These are phyloP conservation scores for Septoria petroselini DNA, from an alignment of 2,329 filamentous ascomycete genomes.

Conservation along the genomic window DNA sequence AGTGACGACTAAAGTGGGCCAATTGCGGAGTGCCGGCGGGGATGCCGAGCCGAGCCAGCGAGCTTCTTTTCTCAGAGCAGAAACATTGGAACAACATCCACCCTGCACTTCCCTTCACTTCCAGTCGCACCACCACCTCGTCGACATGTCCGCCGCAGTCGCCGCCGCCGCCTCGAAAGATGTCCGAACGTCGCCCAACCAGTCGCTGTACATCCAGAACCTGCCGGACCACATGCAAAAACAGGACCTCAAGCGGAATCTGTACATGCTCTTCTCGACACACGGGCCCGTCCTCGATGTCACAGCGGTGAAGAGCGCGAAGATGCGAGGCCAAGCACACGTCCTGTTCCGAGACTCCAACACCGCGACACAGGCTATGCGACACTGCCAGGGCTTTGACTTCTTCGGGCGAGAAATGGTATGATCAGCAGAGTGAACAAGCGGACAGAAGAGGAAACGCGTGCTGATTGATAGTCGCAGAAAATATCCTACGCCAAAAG, in stretches of 20 bases:
- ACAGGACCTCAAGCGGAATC: conserved; percentile 74
- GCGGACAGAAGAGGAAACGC: conserved; percentile 1
- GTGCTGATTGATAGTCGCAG: conserved; percentile 47
- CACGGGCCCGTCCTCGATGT: conserved; percentile 92
- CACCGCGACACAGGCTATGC: conserved; percentile 90
- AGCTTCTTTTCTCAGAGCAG: too few relatives aligned
- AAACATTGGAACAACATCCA: not conserved
- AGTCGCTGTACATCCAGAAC: conserved; percentile 83
- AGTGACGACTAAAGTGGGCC: conserved; percentile 7
- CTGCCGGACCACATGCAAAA: conserved; percentile 89
- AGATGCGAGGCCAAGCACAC: conserved; percentile 96
- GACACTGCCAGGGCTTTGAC: conserved; percentile 77
- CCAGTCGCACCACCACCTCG: not conserved
- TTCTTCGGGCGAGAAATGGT: conserved; percentile 87
- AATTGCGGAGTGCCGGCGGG: too few relatives aligned
- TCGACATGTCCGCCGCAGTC: conserved; percentile 11
- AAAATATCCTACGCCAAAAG: conserved; percentile 87
- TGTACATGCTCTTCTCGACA: conserved; percentile 92
- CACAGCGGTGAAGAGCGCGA: conserved; percentile 79
- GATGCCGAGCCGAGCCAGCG: conserved; percentile 4
- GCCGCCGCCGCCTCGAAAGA: conserved; percentile 7
- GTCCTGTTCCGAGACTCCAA: conserved; percentile 86
- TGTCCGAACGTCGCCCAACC: conserved; percentile 19
- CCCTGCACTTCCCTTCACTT: not conserved
- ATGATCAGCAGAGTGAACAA: conserved; percentile 37